phyloP scores from a whole-genome alignment of 2,329 filamentous ascomycete species.

The Fusarium papillatum region DNA sequence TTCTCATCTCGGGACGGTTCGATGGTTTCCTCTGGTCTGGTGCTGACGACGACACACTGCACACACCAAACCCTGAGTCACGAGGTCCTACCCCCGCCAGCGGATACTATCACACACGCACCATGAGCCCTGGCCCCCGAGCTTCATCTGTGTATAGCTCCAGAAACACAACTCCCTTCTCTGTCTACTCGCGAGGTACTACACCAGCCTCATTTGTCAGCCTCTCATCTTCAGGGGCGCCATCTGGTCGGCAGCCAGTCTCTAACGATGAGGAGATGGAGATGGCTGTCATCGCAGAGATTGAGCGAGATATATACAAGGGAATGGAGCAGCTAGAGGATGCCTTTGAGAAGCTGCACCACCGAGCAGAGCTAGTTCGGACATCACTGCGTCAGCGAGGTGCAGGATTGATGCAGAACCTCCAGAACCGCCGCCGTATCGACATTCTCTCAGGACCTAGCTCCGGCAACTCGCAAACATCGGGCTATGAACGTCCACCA shows the following conservation, averaged over 20 bases:
- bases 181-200: slow-evolving; percentile 66
- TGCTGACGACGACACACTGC: slow-evolving; percentile 72
- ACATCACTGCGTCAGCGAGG: slow-evolving; percentile 84
- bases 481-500: slow-evolving; percentile 59
- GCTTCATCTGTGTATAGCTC: slow-evolving; percentile 58
- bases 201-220: slow-evolving; percentile 73
- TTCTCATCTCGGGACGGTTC: slow-evolving; percentile 92
- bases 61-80: slow-evolving; percentile 59
- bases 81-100: slow-evolving; percentile 68
- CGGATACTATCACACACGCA: slow-evolving; percentile 56
- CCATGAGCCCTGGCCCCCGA: slow-evolving; percentile 57
- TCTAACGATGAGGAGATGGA: slow-evolving; percentile 96
- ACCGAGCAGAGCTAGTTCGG: slow-evolving; percentile 85
- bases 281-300: slow-evolving; percentile 89
- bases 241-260: slow-evolving; percentile 70
- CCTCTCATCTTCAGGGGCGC: slow-evolving; percentile 61
- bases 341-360: slow-evolving; percentile 92
- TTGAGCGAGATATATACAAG: slow-evolving; percentile 92
- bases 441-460: slow-evolving; percentile 64
- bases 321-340: slow-evolving; percentile 97
- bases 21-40: slow-evolving; percentile 97
- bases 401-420: slow-evolving; percentile 78
- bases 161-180: slow-evolving; percentile 63
- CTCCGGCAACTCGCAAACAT: slow-evolving; percentile 61
- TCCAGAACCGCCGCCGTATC: slow-evolving; percentile 70